Evolutionary conservation across 306 rosid species (phyloP).

Genomic region (Cicer pinnatifidum): DNA sequence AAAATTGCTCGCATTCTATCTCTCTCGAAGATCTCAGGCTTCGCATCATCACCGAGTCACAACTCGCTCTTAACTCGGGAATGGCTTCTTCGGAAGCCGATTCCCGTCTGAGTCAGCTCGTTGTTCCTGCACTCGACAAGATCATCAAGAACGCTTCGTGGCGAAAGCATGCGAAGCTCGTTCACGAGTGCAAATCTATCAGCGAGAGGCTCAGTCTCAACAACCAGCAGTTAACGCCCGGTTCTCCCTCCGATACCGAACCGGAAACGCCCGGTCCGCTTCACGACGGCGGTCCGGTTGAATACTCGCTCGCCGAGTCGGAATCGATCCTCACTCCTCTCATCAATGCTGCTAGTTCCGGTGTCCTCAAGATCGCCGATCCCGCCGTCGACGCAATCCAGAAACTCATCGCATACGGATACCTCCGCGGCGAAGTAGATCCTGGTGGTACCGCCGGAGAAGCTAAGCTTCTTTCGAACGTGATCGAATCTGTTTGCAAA

Average conservation of each 20-base stretch:
- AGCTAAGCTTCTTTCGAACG: conserved; percentile 70
- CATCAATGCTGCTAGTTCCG: conserved; percentile 79
- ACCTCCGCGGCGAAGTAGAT: conserved; percentile 92
- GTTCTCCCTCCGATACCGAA: conserved; percentile 55
- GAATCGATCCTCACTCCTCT: conserved; percentile 84
- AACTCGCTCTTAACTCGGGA: conserved; percentile 68
- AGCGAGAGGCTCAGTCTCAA: conserved; percentile 62
- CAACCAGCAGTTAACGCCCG: conserved; percentile 42
- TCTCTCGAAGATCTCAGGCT: conserved; percentile 45
- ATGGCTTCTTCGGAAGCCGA: conserved; percentile 99
- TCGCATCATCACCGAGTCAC: conserved; percentile 48
- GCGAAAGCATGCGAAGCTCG: conserved; percentile 93
- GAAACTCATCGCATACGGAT: conserved; percentile 86
- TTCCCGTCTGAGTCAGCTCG: conserved; percentile 92
- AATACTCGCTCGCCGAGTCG: conserved; percentile 75
- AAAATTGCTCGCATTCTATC: conserved; percentile 38
- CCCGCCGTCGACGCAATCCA: conserved; percentile 96
- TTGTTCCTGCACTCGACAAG: conserved; percentile 88
- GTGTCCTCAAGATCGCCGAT: conserved; percentile 86
- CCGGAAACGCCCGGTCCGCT: conserved; percentile 82
- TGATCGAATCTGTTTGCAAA: conserved; percentile 92
- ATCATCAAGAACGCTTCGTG: conserved; percentile 91
- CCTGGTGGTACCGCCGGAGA: conserved; percentile 60
- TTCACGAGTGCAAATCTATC: conserved; percentile 88
- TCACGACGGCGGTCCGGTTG: conserved; percentile 80